Conservation (phyloP, 257 asterid species). For the Solanum medicagineum region DNA sequence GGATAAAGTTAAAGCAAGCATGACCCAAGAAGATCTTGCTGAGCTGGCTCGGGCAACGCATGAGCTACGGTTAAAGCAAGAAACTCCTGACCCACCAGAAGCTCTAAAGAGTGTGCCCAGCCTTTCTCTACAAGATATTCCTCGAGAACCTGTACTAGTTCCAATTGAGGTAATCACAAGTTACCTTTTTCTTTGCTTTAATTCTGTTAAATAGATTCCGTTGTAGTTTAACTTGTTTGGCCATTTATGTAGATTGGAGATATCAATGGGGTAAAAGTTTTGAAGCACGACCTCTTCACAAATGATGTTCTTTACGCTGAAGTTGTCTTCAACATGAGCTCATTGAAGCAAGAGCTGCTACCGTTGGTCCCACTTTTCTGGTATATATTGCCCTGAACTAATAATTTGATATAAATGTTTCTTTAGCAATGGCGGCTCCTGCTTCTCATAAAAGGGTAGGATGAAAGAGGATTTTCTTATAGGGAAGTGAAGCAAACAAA, state of each 20-base stretch:
- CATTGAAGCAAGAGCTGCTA: slow-evolving; percentile 82
- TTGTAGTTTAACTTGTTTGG: slow-evolving; percentile 4
- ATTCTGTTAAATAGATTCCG: background rate
- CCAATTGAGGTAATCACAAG: slow-evolving; percentile 68
- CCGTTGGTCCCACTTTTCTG: slow-evolving; percentile 96
- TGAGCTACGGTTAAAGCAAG: slow-evolving; percentile 84
- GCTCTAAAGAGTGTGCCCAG: slow-evolving; percentile 87
- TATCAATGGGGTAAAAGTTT: slow-evolving; percentile 64
- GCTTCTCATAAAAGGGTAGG: background rate
- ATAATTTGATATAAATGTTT: background rate
- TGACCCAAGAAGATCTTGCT: slow-evolving; percentile 97
- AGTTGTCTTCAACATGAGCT: slow-evolving; percentile 84
- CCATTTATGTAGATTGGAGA: slow-evolving; percentile 54
- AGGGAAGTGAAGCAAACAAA: background rate
- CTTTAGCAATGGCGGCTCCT: background rate
- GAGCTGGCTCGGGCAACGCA: slow-evolving; percentile 91
- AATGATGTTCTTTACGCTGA: slow-evolving; percentile 96
- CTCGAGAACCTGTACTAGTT: slow-evolving; percentile 56
- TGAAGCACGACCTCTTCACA: slow-evolving; percentile 88
- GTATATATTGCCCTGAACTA: slow-evolving; percentile 29
- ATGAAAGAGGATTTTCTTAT: background rate
- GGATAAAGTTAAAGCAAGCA: slow-evolving; percentile 62
- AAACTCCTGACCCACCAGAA: slow-evolving; percentile 98
- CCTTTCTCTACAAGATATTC: slow-evolving; percentile 83
- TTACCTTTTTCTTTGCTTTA: background rate